These are phyloP conservation scores for Malus domestica DNA, from an alignment of 306 rosid species.

Conservation along the genomic window ASM211411v1 NC_041801.1:7678501-7679000, in stretches of 20 bases:
- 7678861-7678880: constrained; percentile 99
- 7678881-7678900: constrained; percentile 89
- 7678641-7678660: too few species aligned
- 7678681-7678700: not conserved
- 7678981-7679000: too few species aligned
- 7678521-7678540: not conserved
- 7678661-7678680: not conserved
- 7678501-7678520: not conserved
- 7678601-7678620: not conserved
- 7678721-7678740: not conserved
- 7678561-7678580: not conserved
- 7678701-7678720: not conserved
- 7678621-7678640: not conserved
- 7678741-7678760: not conserved
- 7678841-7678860: constrained; percentile 40
- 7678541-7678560: not conserved
- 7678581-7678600: not conserved
- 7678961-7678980: not conserved
- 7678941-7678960: not conserved
- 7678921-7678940: constrained; percentile 65
- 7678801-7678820: not conserved
- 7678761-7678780: not conserved
- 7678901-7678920: constrained; percentile 84
- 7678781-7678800: not conserved
- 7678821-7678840: not conserved